phyloP scores from a whole-genome alignment of 2,329 filamentous ascomycete species.

The Sclerotinia nivalis region DNA sequence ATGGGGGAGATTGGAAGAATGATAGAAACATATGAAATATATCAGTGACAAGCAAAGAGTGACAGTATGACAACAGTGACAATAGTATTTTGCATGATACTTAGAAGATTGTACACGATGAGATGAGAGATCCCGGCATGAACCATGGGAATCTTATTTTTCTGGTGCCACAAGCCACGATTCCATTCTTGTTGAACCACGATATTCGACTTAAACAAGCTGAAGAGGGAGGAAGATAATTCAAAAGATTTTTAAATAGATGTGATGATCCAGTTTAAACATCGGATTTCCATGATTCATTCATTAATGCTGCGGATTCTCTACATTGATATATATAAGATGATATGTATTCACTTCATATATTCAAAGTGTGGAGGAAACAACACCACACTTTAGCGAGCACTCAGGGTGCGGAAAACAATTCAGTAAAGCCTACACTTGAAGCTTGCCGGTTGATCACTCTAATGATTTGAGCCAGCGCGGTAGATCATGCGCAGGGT shows the following conservation, averaged over 20 bases:
- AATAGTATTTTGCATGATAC: background rate
- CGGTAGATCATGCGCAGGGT: background rate
- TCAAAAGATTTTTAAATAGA: background rate
- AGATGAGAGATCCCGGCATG: background rate
- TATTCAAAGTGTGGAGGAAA: no score
- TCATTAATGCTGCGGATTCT: background rate
- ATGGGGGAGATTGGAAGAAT: background rate
- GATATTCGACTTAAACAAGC: background rate
- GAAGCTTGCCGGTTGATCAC: background rate
- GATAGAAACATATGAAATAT: background rate
- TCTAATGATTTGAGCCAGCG: background rate
- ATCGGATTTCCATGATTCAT: fast-evolving
- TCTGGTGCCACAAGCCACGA: background rate
- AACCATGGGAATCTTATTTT: background rate
- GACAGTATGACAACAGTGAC: background rate
- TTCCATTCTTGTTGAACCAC: no score
- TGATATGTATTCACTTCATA: background rate
- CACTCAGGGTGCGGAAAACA: no score
- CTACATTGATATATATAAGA: background rate
- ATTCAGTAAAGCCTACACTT: no score
- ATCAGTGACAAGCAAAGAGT: background rate
- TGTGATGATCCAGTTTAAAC: background rate
- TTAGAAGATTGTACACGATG: background rate
- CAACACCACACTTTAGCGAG: no score
- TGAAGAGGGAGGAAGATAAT: background rate